These are phyloP conservation scores for Fusarium odoratissimum DNA, from an alignment of 2,329 filamentous ascomycete genomes.

Conservation along the genomic window DNA sequence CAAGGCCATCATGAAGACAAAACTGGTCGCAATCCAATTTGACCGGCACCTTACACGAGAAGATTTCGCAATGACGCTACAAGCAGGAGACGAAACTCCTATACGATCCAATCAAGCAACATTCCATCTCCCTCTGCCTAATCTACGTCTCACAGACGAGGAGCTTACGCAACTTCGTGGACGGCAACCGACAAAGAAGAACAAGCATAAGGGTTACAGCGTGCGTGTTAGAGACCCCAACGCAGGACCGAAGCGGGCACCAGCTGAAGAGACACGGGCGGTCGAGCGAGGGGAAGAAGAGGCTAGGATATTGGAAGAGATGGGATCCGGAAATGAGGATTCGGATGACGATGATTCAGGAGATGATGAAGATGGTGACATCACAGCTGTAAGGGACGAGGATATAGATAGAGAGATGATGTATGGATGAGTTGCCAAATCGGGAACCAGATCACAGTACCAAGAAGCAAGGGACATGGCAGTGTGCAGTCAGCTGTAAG, in stretches of 20 bases:
- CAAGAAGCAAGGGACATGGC: too few species aligned
- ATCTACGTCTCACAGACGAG: conserved; percentile 51
- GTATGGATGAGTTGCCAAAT: conserved; percentile 5
- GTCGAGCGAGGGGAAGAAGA: conserved; percentile 43
- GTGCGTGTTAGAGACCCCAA: conserved; percentile 46
- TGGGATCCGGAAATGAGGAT: conserved; percentile 44
- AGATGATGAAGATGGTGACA: conserved; percentile 37
- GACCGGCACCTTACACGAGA: conserved; percentile 59
- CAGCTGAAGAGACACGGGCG: conserved; percentile 28
- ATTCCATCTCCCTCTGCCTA: conserved; percentile 50
- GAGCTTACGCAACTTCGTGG: conserved; percentile 52
- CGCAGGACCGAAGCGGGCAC: conserved; percentile 28
- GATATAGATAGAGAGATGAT: conserved; percentile 28
- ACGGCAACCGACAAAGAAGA: conserved; percentile 51
- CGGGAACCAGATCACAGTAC: background rate
- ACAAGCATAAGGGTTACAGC: conserved; percentile 52
- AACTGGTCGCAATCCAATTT: conserved; percentile 76
- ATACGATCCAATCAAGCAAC: conserved; percentile 46
- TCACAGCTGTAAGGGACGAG: conserved; percentile 16
- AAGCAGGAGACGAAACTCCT: conserved; percentile 51
- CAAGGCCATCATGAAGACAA: conserved; percentile 88
- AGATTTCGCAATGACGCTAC: conserved; percentile 52
- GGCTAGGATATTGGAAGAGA: conserved; percentile 37
- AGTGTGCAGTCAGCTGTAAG: background rate
- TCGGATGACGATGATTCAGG: conserved; percentile 47